A percentile compares a stretch with the other conserved stretches of the same genome.
Conservation (phyloP, 2,329 filamentous ascomycete genomes). For the Phoma herbarum region DNA sequence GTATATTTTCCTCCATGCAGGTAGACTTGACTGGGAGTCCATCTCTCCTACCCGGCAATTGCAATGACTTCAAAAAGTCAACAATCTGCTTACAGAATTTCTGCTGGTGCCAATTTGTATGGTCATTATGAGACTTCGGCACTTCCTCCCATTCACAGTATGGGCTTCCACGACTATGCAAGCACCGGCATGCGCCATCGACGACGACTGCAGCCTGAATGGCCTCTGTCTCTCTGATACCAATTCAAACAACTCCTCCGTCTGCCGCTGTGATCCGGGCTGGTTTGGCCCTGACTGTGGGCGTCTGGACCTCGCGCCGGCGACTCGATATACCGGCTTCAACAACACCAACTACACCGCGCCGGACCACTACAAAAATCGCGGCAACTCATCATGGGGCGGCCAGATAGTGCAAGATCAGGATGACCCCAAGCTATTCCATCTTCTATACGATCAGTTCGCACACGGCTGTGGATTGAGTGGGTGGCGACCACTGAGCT, state of each 20-base stretch:
- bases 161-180: background rate
- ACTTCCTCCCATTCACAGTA: background rate
- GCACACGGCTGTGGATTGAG: constrained; percentile 56
- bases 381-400: constrained; percentile 59
- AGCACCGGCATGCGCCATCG: constrained; percentile 32
- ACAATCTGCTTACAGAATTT: background rate
- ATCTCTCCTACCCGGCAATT: background rate
- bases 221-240: constrained; percentile 42
- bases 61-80: background rate
- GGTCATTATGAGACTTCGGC: background rate
- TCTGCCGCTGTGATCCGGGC: constrained; percentile 51
- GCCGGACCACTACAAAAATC: constrained; percentile 23
- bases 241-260: constrained; percentile 1
- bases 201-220: constrained; percentile 54
- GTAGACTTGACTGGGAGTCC: background rate
- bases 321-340: constrained; percentile 55
- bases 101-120: background rate
- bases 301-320: constrained; percentile 56
- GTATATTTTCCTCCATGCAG: constrained; percentile 13
- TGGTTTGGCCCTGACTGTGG: constrained; percentile 58
- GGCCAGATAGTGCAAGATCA: constrained; percentile 58
- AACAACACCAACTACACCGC: constrained; percentile 52
- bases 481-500: constrained; percentile 60
- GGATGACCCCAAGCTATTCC: constrained; percentile 51
- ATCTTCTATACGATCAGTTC: constrained; percentile 59